Conservation (phyloP, 495 filamentous ascomycete species). For the Talaromyces nanjingensis region DNA sequence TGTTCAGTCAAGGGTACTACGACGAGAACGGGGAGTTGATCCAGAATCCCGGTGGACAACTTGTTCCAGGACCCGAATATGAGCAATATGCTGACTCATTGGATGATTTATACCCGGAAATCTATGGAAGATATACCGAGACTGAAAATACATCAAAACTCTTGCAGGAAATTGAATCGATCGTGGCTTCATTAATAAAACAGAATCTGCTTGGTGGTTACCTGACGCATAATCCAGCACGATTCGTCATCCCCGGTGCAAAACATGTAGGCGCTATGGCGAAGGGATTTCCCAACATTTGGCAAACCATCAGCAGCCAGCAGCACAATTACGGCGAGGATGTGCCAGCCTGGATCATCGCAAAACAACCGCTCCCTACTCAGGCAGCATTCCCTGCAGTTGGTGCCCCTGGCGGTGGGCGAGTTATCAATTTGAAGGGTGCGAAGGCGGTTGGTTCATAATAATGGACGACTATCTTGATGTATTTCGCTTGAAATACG, state of each 20-base stretch:
- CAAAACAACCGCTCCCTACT: conserved; percentile 15
- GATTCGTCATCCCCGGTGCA: conserved; percentile 78
- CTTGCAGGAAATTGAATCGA: conserved; percentile 66
- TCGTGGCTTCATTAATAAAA: conserved; percentile 67
- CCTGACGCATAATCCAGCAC: conserved; percentile 63
- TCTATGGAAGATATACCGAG: conserved; percentile 20
- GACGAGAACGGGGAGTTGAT: conserved; percentile 26
- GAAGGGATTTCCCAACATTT: conserved; percentile 56
- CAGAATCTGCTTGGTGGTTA: conserved; percentile 86
- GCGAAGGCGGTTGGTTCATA: conserved; percentile 45
- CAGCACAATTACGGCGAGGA: conserved; percentile 30
- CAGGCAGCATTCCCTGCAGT: conserved; percentile 4
- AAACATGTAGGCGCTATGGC: conserved; percentile 54
- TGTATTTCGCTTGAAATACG: not conserved
- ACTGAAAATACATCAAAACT: conserved; percentile 42
- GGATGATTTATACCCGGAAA: conserved; percentile 32
- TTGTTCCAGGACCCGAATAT: conserved; percentile 36
- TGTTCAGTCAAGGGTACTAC: conserved; percentile 29
- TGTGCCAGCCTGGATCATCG: conserved; percentile 53
- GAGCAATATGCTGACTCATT: conserved; percentile 36
- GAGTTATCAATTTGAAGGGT: conserved; percentile 48
- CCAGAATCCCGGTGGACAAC: conserved; percentile 17
- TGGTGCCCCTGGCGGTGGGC: conserved; percentile 25
- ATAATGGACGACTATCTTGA: conserved; percentile 6
- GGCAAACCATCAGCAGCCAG: conserved; percentile 46